Evolutionary conservation across 352 stramenopile genomes (phyloP), one percentile per base, ranked within the genome.

Genomic region (Aphanomyces astaci): DNA sequence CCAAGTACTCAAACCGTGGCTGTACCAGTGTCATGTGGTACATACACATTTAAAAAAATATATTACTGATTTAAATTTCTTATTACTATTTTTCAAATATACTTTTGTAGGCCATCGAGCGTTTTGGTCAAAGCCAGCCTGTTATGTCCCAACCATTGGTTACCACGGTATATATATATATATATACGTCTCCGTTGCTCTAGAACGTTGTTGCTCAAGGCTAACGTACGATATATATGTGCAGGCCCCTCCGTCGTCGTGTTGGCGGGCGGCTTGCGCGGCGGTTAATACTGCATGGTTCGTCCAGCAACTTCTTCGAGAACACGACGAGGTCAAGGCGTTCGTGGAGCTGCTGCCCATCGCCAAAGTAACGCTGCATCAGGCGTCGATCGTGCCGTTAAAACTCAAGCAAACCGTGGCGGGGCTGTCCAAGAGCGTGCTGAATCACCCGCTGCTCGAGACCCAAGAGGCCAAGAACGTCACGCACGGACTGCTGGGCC

Each of bases 261-360:
- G n/a, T n/a, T 53, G 56, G 56, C 7, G n/a, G 13, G 19, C 11
- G 15, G 54, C 25, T 24, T 36, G 59, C 59, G 62, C 62, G 22
- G 62, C 62, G 0, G 4, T 68, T n/a, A 68, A 68, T 28, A 57
- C 19, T 17, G 28, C 11, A 1, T 25, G 15, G 15, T 68, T 60
- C 59, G 51, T 68, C 4, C 46, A 39, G 30, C 36, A 56, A 9
- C n/a, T 68, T 1, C 45, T 68, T 4, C 2, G 7, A 15, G 62
- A 68, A 22, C 48, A 31, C 2, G 62, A 68, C 11, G 51, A 68
- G 24, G 25, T n/a, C 17, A 51, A 49, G 19, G 40, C 59, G 15
- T 68, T 55, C 25, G 39, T 68, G 11, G 62, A 68, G 25, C 40
- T 68, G 4, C 22, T 68, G n/a, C 62, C 53, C 17, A 68, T 59